Evolutionary conservation across 331 rosid genomes (phyloP).

Genomic region (Spiraea crenata): DNA sequence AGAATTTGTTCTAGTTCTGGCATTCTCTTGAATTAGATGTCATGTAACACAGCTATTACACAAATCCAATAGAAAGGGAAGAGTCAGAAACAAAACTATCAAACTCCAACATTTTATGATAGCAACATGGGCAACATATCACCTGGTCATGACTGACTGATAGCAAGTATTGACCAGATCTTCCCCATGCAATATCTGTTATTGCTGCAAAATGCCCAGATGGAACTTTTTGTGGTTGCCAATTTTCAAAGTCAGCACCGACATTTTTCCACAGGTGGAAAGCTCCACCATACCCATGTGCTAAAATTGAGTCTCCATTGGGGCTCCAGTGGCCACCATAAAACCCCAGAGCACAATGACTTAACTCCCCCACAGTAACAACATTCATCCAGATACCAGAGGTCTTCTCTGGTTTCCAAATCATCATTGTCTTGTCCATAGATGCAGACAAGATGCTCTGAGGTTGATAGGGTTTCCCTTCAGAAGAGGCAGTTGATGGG

Average conservation of each 20-base stretch:
- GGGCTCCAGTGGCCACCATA: conserved; percentile 98
- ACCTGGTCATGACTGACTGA: conserved; percentile 98
- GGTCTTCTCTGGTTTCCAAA: conserved; percentile 91
- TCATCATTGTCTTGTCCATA: conserved; percentile 99
- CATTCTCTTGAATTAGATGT: neutral
- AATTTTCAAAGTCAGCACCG: conserved; percentile 52
- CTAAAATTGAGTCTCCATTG: conserved; percentile 77
- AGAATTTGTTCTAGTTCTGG: neutral
- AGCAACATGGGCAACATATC: conserved; percentile 11
- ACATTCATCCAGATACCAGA: conserved; percentile 99
- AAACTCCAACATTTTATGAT: neutral
- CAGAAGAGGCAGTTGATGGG: conserved; percentile 47
- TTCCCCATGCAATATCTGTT: conserved; percentile 79
- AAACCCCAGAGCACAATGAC: conserved; percentile 95
- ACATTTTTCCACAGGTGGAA: conserved; percentile 94
- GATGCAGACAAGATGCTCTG: conserved; percentile 94
- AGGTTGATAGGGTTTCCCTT: conserved; percentile 58
- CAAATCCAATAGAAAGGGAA: neutral
- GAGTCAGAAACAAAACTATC: neutral
- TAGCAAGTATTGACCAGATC: conserved; percentile 70
- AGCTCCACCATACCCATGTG: conserved; percentile 97
- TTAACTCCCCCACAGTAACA: conserved; percentile 92
- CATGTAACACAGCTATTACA: neutral
- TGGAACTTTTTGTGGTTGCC: conserved; percentile 95
- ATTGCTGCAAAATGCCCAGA: conserved; percentile 95